These are phyloP conservation scores for Danielia reshetovae DNA, from an alignment of 805 yeast genomes.

Conservation along the genomic window DNA sequence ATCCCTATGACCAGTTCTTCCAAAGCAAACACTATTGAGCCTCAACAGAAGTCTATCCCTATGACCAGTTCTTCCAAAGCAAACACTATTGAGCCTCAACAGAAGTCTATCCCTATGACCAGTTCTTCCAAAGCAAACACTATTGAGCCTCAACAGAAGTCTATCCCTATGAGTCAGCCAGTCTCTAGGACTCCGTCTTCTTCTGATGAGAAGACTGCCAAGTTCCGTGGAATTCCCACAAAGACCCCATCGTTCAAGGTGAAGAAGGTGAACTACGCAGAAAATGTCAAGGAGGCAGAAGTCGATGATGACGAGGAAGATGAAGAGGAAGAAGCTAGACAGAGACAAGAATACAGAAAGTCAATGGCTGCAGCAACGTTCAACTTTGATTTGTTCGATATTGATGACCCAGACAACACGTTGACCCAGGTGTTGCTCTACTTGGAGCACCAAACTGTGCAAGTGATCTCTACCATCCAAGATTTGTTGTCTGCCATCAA, in stretches of 20 bases:
- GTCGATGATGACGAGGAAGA: slow-evolving; percentile 21
- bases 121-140: too few species aligned
- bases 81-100: too few species aligned
- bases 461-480: slow-evolving; percentile 87
- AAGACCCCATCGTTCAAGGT: slow-evolving; percentile 12
- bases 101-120: too few species aligned
- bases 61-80: too few species aligned
- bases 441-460: slow-evolving; percentile 89
- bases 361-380: slow-evolving; percentile 54
- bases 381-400: slow-evolving; percentile 72
- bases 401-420: slow-evolving; percentile 85
- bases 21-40: too few species aligned
- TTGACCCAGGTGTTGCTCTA: slow-evolving; percentile 77
- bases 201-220: too few species aligned
- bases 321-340: slow-evolving; percentile 34
- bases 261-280: slow-evolving; percentile 13
- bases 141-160: too few species aligned
- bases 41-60: too few species aligned
- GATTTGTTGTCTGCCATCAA: slow-evolving; percentile 72
- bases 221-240: neutral
- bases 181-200: too few species aligned
- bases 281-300: slow-evolving; percentile 9
- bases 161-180: too few species aligned
- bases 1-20: too few species aligned
- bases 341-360: slow-evolving; percentile 43